These are phyloP conservation scores for Flaveria sonorensis DNA, from an alignment of 129 eudicot species.

Conservation along the genomic window DNA sequence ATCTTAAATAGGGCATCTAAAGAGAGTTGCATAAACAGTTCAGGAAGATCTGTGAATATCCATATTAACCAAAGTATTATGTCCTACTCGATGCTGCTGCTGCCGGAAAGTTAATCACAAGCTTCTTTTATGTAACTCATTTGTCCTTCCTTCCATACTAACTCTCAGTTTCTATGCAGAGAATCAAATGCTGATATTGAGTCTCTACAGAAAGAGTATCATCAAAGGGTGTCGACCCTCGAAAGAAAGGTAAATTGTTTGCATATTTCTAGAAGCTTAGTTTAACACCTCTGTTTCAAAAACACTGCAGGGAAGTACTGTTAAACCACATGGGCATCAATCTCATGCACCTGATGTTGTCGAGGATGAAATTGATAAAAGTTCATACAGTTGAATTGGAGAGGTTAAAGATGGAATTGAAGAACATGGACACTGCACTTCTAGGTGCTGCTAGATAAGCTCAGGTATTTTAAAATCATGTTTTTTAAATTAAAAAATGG, in stretches of 20 bases:
- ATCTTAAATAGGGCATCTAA: too few relatives aligned
- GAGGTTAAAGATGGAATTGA: conserved; percentile 37
- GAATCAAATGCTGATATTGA: conserved; percentile 77
- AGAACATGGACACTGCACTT: conserved; percentile 81
- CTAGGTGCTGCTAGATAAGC: conserved; percentile 93
- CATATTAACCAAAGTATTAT: not conserved
- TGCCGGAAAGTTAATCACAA: conserved; percentile 10
- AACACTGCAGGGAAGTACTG: too few relatives aligned
- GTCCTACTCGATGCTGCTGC: conserved; percentile 11
- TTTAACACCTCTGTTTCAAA: not conserved
- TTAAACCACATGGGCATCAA: too few relatives aligned
- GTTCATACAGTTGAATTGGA: conserved; percentile 47
- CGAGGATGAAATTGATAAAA: too few relatives aligned
- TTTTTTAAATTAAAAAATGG: too few relatives aligned
- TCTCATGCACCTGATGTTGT: too few relatives aligned
- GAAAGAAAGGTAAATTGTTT: conserved; percentile 71
- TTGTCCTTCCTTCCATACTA: conserved; percentile 9
- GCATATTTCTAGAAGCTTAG: not conserved
- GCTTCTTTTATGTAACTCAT: not conserved
- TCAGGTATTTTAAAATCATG: conserved; percentile 45
- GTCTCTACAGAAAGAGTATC: too few relatives aligned
- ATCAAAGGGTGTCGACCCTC: conserved; percentile 80
- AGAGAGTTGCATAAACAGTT: too few relatives aligned
- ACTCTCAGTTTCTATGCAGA: conserved; percentile 44
- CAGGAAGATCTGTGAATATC: not conserved